These are phyloP conservation scores for Telopea speciosissima DNA, from an alignment of 177 flowering plant species.

Conservation along the genomic window DNA sequence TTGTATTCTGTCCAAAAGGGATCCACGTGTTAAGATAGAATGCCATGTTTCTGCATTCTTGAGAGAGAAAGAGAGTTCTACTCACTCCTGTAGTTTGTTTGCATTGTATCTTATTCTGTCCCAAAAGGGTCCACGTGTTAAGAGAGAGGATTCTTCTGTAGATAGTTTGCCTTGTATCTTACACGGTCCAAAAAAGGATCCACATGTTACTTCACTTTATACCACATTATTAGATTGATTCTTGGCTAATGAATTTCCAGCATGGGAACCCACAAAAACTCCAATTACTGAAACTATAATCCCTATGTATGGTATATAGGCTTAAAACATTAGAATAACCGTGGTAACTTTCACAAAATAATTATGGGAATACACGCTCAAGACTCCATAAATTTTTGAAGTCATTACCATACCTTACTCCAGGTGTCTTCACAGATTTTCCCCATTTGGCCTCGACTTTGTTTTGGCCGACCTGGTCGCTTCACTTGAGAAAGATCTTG, in stretches of 20 bases:
- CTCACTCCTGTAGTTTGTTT: too few species aligned
- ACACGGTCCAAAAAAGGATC: neutral
- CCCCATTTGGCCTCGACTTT: neutral
- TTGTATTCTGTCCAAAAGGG: too few species aligned
- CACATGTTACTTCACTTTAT: neutral
- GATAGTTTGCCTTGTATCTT: neutral
- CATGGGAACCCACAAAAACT: neutral
- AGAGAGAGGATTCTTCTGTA: neutral
- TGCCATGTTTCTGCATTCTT: too few species aligned
- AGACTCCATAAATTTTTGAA: neutral
- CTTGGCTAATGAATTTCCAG: neutral
- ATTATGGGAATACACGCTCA: neutral
- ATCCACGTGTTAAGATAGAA: too few species aligned
- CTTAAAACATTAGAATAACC: too few species aligned
- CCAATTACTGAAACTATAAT: too few species aligned
- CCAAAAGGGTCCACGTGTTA: too few species aligned
- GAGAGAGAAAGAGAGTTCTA: too few species aligned
- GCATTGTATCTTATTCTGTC: too few species aligned
- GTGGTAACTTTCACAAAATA: neutral
- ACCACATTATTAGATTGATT: neutral
- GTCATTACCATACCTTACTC: neutral
- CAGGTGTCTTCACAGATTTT: neutral
- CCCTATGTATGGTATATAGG: neutral
- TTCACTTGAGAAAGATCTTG: neutral
- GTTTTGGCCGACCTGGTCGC: neutral